These are phyloP conservation scores for Patellaria atrata DNA, from an alignment of 495 filamentous ascomycete genomes.

Conservation along the genomic window DNA sequence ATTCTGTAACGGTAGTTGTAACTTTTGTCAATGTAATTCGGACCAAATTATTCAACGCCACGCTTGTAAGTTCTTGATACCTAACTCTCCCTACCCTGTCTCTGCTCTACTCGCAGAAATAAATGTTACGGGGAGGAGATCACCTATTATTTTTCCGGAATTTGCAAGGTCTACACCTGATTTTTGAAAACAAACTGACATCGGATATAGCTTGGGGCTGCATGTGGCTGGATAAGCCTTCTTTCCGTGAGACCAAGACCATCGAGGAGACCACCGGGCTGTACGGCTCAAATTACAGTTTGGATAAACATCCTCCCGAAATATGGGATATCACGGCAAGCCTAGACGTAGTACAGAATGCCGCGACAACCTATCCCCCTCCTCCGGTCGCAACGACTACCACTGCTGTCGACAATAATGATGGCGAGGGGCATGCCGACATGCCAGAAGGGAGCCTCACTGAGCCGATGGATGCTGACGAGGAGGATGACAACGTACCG, in stretches of 20 bases:
- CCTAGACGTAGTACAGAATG: constrained; percentile 4
- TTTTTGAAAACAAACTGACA: not conserved
- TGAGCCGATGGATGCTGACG: constrained; percentile 3
- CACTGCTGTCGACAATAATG: not conserved
- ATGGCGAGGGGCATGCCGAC: not conserved
- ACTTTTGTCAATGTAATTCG: not conserved
- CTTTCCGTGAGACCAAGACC: constrained; percentile 10
- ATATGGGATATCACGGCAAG: constrained; percentile 9
- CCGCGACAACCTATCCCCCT: not conserved
- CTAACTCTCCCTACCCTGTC: no score
- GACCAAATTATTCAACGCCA: not conserved
- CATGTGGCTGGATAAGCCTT: constrained; percentile 24
- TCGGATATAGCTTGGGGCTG: constrained; percentile 20
- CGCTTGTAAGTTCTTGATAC: not conserved
- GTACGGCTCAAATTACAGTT: no score
- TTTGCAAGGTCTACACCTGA: constrained; percentile 7
- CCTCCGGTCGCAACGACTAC: not conserved
- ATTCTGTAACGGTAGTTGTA: constrained; percentile 2
- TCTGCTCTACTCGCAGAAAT: no score
- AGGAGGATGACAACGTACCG: constrained; percentile 8
- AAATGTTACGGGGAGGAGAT: no score
- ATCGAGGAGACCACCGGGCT: constrained; percentile 6
- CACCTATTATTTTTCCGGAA: constrained; percentile 1
- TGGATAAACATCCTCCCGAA: not conserved
- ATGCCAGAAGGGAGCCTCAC: not conserved